These are phyloP conservation scores for Solanum hybrid DNA, from an alignment of 305 asterid species.

Conservation along the genomic window DNA sequence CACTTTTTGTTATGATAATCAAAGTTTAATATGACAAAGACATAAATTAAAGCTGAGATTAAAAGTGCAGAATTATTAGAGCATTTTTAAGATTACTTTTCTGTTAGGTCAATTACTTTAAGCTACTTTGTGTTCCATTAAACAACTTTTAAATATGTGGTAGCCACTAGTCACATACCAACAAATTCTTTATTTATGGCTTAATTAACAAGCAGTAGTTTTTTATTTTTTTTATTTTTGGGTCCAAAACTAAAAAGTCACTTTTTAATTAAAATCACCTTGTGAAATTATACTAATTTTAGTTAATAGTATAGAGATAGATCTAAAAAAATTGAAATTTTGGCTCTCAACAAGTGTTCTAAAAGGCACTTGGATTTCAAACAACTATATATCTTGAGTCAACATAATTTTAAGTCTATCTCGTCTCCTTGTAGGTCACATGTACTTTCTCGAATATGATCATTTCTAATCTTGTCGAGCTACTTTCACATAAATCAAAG, in stretches of 20 bases:
- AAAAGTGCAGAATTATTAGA: background rate
- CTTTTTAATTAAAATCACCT: background rate
- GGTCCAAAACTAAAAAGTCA: background rate
- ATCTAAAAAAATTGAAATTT: background rate
- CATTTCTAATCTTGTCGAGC: background rate
- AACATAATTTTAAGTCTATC: background rate
- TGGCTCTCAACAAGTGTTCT: background rate
- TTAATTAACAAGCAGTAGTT: background rate
- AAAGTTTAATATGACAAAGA: background rate
- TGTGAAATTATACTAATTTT: background rate
- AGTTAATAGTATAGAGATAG: background rate
- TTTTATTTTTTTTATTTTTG: background rate
- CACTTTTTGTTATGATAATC: background rate
- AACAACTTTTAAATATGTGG: background rate
- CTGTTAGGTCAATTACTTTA: background rate
- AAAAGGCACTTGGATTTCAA: background rate
- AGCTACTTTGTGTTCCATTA: background rate
- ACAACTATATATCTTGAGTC: background rate
- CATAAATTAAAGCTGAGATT: background rate
- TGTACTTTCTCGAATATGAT: background rate
- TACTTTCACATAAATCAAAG: background rate
- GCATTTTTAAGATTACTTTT: background rate
- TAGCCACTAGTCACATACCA: background rate
- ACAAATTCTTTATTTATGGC: background rate
- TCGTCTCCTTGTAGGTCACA: background rate